A percentile compares a stretch with the other conserved stretches of the same genome.
phyloP scores from a whole-genome alignment of 2,329 filamentous ascomycete genomes.

The Phaeophleospora eucalypticola region DNA sequence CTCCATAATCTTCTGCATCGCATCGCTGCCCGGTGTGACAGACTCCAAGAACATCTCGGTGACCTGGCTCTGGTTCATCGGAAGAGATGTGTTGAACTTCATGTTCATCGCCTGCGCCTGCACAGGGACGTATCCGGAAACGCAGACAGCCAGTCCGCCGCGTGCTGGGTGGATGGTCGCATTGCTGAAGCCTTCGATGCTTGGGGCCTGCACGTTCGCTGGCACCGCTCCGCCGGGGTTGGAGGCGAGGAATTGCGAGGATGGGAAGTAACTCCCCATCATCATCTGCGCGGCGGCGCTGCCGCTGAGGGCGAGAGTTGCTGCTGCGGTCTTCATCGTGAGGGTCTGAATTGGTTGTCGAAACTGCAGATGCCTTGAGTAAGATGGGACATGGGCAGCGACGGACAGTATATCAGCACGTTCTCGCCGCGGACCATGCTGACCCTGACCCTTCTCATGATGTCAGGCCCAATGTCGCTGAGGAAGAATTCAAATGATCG shows the following conservation, averaged over 20 bases:
- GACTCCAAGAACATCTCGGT: constrained; percentile 24
- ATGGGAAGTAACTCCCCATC: neutral
- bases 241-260: constrained; percentile 9
- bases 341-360: no score
- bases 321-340: neutral
- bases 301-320: neutral
- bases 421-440: no score
- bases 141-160: constrained; percentile 29
- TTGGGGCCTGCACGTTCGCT: constrained; percentile 12
- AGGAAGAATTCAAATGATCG: no score
- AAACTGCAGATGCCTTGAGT: no score
- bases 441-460: no score
- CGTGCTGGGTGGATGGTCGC: constrained; percentile 19
- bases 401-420: no score
- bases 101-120: constrained; percentile 24
- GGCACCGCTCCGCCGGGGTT: constrained; percentile 18
- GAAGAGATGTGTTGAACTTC: constrained; percentile 26
- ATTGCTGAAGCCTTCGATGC: constrained; percentile 15
- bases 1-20: constrained; percentile 8
- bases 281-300: neutral
- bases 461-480: no score
- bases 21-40: constrained; percentile 6
- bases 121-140: constrained; percentile 27
- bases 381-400: no score
- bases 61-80: constrained; percentile 26